Evolutionary conservation across 306 rosid genomes (phyloP), one percentile per base, ranked within the genome.

Genomic region (Quercus rubra): DNA sequence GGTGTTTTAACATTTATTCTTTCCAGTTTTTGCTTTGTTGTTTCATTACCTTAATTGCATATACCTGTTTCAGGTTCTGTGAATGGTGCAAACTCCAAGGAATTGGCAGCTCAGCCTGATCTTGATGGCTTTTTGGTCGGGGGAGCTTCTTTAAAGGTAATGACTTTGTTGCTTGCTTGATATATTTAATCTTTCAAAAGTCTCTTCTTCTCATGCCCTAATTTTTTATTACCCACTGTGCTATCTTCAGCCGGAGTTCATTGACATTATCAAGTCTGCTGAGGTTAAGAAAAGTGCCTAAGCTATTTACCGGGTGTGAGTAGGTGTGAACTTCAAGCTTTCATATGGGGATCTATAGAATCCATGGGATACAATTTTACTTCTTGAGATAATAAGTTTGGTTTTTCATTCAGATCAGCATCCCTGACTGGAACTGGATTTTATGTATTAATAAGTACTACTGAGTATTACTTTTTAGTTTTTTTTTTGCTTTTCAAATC

Each of bases 81-180:
- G 15, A 86, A 73, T 52, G 89, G 85, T 54, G 84, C 85, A n/a
- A 86, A 86, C 85, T 73, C 73, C 51, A 80, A 82, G 79, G 89
- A 82, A 66, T 61, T 86, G 61, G 89, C 89, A 6, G 76, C 38
- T 61, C 77, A 86, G 81, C 83, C 87, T 0, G 89, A 86, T 74
- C 58, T 86, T 23, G 89, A 86, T 9, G 89, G 89, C 7, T 86
- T 86, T 77, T 79, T 86, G 89, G 89, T 86, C 43, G 89, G 89
- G 62, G 89, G 89, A 70, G 89, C 89, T 70, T 86, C 89, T 73
- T 73, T 86, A 1, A 86, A 86, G 86, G 89, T 86, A 74, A 43
- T 21, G 8, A 11, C 59, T 8, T 3, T 43, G 43, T 13, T 30
- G 38, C n/a, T 31, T 6, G 12, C 27, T 75, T 68, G 4, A 35